Evolutionary conservation across 2,329 filamentous ascomycete species (phyloP).

Genomic region (Trichoderma guizhouense): DNA sequence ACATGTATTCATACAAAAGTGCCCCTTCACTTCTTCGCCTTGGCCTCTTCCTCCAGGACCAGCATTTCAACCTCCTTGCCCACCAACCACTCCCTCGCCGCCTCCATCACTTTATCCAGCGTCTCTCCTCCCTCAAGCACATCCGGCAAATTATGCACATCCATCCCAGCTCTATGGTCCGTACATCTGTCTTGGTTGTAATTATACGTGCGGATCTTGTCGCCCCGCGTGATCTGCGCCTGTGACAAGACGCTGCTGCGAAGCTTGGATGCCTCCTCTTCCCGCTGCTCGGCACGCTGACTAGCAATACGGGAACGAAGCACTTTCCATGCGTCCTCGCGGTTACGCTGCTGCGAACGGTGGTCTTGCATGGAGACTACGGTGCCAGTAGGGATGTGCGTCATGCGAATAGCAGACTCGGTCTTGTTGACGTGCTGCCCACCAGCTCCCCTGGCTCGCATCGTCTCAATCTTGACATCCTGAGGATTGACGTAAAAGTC

Average conservation of each 20-base stretch:
- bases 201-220: constrained; percentile 95
- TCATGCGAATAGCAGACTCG: constrained; percentile 90
- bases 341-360: constrained; percentile 84
- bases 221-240: constrained; percentile 80
- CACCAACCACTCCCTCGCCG: constrained; percentile 71
- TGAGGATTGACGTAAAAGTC: constrained; percentile 86
- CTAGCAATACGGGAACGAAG: constrained; percentile 80
- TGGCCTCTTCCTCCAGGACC: constrained; percentile 58
- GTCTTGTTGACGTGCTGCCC: constrained; percentile 99
- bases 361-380: constrained; percentile 91
- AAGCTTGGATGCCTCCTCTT: constrained; percentile 72
- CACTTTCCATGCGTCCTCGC: constrained; percentile 81
- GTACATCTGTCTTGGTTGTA: constrained; percentile 73
- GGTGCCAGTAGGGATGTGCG: constrained; percentile 82
- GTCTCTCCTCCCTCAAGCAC: constrained; percentile 72
- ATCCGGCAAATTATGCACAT: constrained; percentile 74
- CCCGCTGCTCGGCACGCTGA: constrained; percentile 72
- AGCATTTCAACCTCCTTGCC: constrained; percentile 71
- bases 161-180: constrained; percentile 78
- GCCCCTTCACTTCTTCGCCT: constrained; percentile 22
- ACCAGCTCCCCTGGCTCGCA: constrained; percentile 87
- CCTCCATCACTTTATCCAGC: constrained; percentile 73
- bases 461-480: constrained; percentile 82
- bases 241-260: constrained; percentile 75
- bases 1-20: background rate